Base-by-base conservation (phyloP, 176 grass and related monocot species). In the Zizania latifolia region DNA sequence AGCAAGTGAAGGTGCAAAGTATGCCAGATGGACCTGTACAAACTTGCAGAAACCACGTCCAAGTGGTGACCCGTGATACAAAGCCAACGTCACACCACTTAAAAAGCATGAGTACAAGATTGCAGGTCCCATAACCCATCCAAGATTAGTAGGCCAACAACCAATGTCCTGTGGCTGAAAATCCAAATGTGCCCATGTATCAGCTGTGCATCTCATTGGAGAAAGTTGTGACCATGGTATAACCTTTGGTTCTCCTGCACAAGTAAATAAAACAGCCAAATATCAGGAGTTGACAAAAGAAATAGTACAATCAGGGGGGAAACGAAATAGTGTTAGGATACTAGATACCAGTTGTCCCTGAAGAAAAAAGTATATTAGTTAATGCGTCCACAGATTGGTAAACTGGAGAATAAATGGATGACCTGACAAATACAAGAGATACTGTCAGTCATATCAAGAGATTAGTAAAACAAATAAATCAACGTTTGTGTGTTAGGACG, bases 301-400 rank as follows among this genome's bases (percentile, higher is more conserved):
- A 62, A 55, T 6, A 4, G 28, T 40, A 38, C 15, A 72, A 75
- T 21, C 24, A 57, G 3, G 53, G 16, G 46, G 17, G 35, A 59
- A 70, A 68, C 10, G 80, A 35, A 45, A 79, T 4, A 14, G 40
- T 2, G 22, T 16, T 19, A 14, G 39, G 27, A 51, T 61, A 53
- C n/a, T 55, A 2, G 59, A 15, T 86, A 94, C 94, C 94, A 51
- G 94, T 98, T 92, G 94, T 98, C 79, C 94, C 94, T 37, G 94
- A 98, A 86, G 94, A 94, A 92, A 94, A 98, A 34, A 98, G 82
- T 89, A 93, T 87, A 69, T 92, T 98, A 74, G 79, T 93, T 81
- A 89, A 48, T 26, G 75, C 62, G 6, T 89, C 86, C 40, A 61
- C 86, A 26, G 90, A 74, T 71, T 83, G 89, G 75, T 98, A 98